Conservation (phyloP, 768 basidiomycete species). For the Flagelloscypha sp. region DNA sequence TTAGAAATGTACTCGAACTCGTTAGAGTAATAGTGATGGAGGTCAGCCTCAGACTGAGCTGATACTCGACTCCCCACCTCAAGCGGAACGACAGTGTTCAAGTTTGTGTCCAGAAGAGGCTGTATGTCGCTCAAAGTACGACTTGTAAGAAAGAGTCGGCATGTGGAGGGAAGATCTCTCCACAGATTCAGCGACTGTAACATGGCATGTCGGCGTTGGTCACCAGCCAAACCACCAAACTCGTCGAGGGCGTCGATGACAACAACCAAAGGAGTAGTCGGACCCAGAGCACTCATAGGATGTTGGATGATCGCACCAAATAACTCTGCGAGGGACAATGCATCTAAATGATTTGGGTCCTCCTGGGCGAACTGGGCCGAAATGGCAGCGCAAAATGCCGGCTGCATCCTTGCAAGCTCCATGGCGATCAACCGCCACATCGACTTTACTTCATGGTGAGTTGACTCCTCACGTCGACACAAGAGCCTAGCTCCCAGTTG, state of each 20-base stretch:
- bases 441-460: no score
- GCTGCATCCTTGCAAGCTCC: no score
- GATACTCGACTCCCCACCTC: slow-evolving; percentile 11
- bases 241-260: slow-evolving; percentile 25
- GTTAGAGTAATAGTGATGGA: slow-evolving; percentile 13
- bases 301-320: no score
- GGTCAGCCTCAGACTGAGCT: slow-evolving; percentile 14
- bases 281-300: no score
- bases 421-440: no score
- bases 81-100: no score
- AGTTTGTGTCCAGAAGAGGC: no score
- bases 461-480: slow-evolving; percentile 10
- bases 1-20: slow-evolving; percentile 11
- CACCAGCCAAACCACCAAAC: slow-evolving; percentile 15
- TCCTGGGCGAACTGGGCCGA: no score
- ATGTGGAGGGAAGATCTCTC: slow-evolving; percentile 10
- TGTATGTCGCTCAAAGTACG: slow-evolving; percentile 14
- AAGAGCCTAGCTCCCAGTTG: slow-evolving; percentile 11
- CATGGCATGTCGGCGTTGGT: slow-evolving; percentile 14
- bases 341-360: no score
- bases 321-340: no score
- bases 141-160: slow-evolving; percentile 21
- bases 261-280: no score
- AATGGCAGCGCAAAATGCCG: no score
- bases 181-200: slow-evolving; percentile 16